These are phyloP conservation scores for Medicago truncatula DNA, from an alignment of 306 rosid genomes.

Conservation along the genomic window DNA sequence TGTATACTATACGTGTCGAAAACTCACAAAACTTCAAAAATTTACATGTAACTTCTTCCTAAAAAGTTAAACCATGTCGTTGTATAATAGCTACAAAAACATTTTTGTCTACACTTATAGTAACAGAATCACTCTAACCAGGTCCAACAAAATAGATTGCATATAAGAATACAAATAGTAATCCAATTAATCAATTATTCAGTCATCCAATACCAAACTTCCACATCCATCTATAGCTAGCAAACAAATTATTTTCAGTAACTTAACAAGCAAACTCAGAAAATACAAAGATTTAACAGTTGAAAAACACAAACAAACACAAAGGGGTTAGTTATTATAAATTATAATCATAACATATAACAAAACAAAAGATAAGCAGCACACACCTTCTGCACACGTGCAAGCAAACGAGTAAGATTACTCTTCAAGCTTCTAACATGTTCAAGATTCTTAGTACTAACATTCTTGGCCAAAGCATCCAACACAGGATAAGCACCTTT, in stretches of 20 bases:
- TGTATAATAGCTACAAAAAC: constrained; percentile 4
- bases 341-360: not conserved
- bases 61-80: constrained; percentile 24
- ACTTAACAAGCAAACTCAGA: not conserved
- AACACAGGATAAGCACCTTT: constrained; percentile 88
- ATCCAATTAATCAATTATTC: not conserved
- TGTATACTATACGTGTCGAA: constrained; percentile 10
- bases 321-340: not conserved
- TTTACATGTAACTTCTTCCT: constrained; percentile 1
- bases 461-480: constrained; percentile 95
- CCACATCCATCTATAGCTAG: constrained; percentile 8
- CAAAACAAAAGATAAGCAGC: not conserved
- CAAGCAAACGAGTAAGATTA: constrained; percentile 89
- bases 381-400: constrained; percentile 92
- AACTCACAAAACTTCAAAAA: constrained; percentile 14
- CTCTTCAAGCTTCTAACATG: constrained; percentile 95
- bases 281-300: not conserved
- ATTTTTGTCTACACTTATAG: not conserved
- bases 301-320: constrained; percentile 12
- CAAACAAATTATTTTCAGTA: not conserved
- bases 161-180: constrained; percentile 20
- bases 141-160: not conserved
- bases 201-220: constrained; percentile 18
- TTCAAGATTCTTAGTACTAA: constrained; percentile 97
- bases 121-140: not conserved